Evolutionary conservation across 2,329 filamentous ascomycete species (phyloP).

Genomic region (Gaeumannomyces sp.): DNA sequence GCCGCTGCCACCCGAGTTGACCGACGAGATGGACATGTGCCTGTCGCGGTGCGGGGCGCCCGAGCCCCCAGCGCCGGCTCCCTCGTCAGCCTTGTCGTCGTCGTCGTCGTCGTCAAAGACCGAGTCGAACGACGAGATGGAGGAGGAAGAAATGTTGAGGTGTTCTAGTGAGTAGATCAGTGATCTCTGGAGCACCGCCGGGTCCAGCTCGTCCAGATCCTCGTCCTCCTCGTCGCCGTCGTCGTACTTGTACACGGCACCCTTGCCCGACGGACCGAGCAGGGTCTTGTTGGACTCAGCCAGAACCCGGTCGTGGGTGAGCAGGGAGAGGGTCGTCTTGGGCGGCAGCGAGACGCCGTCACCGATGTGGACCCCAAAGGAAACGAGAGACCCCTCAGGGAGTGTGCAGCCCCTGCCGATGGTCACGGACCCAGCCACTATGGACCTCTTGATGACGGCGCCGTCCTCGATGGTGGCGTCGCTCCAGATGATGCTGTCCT

Average conservation of each 20-base stretch:
- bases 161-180: constrained; percentile 49
- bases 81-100: constrained; percentile 44
- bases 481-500: constrained; percentile 84
- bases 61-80: constrained; percentile 19
- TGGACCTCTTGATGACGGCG: constrained; percentile 60
- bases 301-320: constrained; percentile 30
- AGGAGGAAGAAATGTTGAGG: constrained; percentile 47
- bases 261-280: constrained; percentile 45
- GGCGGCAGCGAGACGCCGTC: constrained; percentile 46
- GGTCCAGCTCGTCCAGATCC: constrained; percentile 37
- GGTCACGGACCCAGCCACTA: constrained; percentile 67
- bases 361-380: constrained; percentile 67
- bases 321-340: constrained; percentile 30
- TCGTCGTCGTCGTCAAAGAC: constrained; percentile 60
- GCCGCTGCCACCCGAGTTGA: constrained; percentile 29
- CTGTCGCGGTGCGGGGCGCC: constrained; percentile 20
- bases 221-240: constrained; percentile 41
- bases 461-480: constrained; percentile 71
- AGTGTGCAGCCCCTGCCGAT: constrained; percentile 68
- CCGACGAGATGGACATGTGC: constrained; percentile 1
- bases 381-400: constrained; percentile 68
- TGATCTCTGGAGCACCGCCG: constrained; percentile 45
- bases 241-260: constrained; percentile 43
- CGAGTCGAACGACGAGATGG: constrained; percentile 56
- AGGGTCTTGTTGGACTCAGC: constrained; percentile 36